Percentiles rank a stretch among this genome's conserved stretches.
Conservation (phyloP, 768 basidiomycete genomes). For the Hysterangium stoloniferum region DNA sequence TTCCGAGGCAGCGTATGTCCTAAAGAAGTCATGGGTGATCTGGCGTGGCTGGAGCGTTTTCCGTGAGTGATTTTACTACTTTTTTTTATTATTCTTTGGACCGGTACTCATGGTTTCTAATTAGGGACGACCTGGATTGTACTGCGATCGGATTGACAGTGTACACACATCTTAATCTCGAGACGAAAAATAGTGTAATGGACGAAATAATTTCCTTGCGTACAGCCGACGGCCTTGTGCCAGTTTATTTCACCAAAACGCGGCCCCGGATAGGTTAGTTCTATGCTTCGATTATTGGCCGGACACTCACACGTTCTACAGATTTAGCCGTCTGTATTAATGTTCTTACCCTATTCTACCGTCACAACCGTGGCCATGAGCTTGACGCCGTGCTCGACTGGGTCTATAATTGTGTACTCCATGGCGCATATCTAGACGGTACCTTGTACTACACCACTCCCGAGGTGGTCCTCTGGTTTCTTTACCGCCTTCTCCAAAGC, state of each 20-base stretch:
- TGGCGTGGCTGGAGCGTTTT: not conserved
- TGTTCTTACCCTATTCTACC: conserved; percentile 42
- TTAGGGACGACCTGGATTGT: conserved; percentile 40
- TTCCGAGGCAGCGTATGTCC: not conserved
- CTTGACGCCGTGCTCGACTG: conserved; percentile 38
- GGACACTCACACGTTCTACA: not conserved
- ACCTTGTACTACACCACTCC: conserved; percentile 47
- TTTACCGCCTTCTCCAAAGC: conserved; percentile 32
- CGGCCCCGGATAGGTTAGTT: conserved; percentile 34
- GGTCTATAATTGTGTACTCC: conserved; percentile 40
- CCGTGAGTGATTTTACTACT: not conserved
- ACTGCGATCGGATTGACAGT: conserved; percentile 47
- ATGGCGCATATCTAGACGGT: conserved; percentile 49
- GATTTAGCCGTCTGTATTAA: conserved; percentile 50
- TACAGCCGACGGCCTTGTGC: conserved; percentile 43
- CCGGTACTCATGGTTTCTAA: not conserved
- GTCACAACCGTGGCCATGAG: conserved; percentile 39
- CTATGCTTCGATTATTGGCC: not conserved
- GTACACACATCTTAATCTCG: conserved; percentile 22
- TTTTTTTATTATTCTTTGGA: too few species aligned
- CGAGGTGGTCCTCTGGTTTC: conserved; percentile 47
- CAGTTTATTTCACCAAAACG: conserved; percentile 43
- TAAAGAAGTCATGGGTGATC: not conserved
- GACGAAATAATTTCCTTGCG: conserved; percentile 49
- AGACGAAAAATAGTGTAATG: conserved; percentile 36